Percentiles rank a stretch among this genome's conserved stretches.
Conservation (phyloP, 169 alveolate genomes). For the Plasmodium billcollinsi region DNA sequence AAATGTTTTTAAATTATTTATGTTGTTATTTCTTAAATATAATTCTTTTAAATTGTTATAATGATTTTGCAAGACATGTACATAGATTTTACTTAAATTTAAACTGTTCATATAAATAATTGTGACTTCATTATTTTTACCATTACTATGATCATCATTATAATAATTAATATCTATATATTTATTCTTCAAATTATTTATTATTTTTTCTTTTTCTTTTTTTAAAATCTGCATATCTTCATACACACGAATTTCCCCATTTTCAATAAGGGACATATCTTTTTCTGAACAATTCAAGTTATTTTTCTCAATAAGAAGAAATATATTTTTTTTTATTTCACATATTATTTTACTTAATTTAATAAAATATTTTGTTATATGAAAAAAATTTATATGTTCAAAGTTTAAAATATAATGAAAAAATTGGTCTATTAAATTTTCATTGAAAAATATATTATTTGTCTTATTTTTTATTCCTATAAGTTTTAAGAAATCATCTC, state of each 20-base stretch:
- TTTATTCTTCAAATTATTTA: neutral
- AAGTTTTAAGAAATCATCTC: slow-evolving; percentile 12
- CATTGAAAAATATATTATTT: neutral
- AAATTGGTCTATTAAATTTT: slow-evolving; percentile 33
- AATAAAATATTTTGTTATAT: slow-evolving; percentile 61
- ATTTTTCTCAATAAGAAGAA: neutral
- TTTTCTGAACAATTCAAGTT: slow-evolving; percentile 4
- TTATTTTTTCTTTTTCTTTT: neutral
- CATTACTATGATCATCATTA: neutral
- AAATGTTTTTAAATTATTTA: slow-evolving; percentile 29
- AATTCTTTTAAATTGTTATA: slow-evolving; percentile 31
- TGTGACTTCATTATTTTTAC: neutral
- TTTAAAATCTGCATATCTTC: slow-evolving; percentile 20
- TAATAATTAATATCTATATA: slow-evolving; percentile 4
- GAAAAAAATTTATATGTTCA: slow-evolving; percentile 36
- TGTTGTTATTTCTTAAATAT: slow-evolving; percentile 57
- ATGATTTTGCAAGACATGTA: neutral
- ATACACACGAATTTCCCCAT: neutral
- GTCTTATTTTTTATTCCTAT: neutral
- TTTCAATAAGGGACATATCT: neutral
- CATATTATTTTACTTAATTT: slow-evolving; percentile 67
- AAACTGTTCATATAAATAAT: slow-evolving; percentile 27
- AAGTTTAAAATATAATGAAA: slow-evolving; percentile 19
- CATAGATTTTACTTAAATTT: slow-evolving; percentile 14
- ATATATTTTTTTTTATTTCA: slow-evolving; percentile 43